These are phyloP conservation scores for Yarrowia porcina DNA, from an alignment of 805 yeast genomes.

Conservation along the genomic window DNA sequence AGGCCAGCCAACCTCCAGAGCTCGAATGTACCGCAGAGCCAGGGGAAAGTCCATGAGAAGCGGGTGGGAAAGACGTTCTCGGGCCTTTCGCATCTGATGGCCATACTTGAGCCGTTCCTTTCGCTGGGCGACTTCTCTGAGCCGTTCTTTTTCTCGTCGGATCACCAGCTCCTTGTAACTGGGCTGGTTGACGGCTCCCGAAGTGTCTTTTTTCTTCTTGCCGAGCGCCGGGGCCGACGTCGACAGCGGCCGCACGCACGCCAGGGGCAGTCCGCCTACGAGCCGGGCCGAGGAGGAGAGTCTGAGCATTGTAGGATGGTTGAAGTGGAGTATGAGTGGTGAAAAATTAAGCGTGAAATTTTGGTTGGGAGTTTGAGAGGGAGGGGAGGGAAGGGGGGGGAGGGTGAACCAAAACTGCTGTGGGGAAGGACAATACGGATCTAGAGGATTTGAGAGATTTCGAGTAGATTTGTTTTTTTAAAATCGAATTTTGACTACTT, in stretches of 20 bases:
- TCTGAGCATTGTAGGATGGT: slow-evolving; percentile 19
- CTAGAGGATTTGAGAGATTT: too few species aligned
- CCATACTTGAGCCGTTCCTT: slow-evolving; percentile 3
- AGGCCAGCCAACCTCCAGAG: slow-evolving; percentile 87
- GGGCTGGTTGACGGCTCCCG: slow-evolving; percentile 24
- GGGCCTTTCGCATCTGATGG: slow-evolving; percentile 16
- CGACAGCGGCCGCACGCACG: slow-evolving; percentile 18
- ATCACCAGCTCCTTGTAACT: slow-evolving; percentile 17
- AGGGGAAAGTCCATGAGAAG: slow-evolving; percentile 65
- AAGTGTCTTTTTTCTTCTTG: slow-evolving; percentile 12
- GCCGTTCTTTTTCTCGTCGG: slow-evolving; percentile 18
- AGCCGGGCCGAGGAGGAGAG: slow-evolving; percentile 2
- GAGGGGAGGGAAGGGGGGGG: too few species aligned
- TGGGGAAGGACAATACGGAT: too few species aligned
- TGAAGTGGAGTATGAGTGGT: neutral
- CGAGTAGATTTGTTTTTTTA: too few species aligned
- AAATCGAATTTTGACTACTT: too few species aligned
- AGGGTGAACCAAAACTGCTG: too few species aligned
- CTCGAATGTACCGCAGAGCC: slow-evolving; percentile 77
- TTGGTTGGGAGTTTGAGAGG: too few species aligned
- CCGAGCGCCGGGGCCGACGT: slow-evolving; percentile 24
- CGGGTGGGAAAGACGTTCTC: slow-evolving; percentile 40
- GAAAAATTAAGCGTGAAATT: slow-evolving; percentile 10
- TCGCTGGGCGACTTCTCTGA: slow-evolving; percentile 11
- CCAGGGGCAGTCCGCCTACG: neutral